Conservation (phyloP, 139 green algal species). For the Parachlorella kessleri region DNA sequence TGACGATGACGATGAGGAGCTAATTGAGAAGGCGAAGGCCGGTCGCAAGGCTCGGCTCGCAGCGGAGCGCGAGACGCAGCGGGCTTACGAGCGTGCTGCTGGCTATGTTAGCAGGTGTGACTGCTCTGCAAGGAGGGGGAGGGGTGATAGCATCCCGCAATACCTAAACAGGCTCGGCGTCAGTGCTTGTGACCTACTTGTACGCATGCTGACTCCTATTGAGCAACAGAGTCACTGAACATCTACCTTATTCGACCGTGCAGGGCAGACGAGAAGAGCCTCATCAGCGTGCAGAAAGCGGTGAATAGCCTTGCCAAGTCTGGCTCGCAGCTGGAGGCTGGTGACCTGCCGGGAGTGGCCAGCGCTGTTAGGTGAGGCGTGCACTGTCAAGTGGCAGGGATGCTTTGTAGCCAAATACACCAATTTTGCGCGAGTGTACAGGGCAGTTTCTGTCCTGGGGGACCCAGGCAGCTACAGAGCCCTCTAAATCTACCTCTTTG, state of each 20-base stretch:
- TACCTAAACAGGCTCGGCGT: background rate
- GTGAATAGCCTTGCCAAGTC: conserved; percentile 56
- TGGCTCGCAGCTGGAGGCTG: conserved; percentile 55
- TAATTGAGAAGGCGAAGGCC: conserved; percentile 65
- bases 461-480: no score
- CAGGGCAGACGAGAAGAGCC: conserved; percentile 43
- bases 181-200: background rate
- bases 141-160: background rate
- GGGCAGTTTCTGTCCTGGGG: no score
- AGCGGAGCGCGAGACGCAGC: conserved; percentile 29
- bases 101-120: conserved; percentile 11
- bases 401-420: no score
- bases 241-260: no score
- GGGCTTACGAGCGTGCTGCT: conserved; percentile 5
- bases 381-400: background rate
- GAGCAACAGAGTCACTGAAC: no score
- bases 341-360: conserved; percentile 50
- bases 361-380: conserved; percentile 32
- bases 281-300: conserved; percentile 57
- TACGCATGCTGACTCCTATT: background rate
- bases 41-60: conserved; percentile 55
- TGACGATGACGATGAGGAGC: conserved; percentile 79
- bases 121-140: background rate
- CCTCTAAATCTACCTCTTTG: no score
- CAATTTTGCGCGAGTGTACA: no score